Conservation (phyloP, 2,329 filamentous ascomycete species). For the Colletotrichum limetticola region DNA sequence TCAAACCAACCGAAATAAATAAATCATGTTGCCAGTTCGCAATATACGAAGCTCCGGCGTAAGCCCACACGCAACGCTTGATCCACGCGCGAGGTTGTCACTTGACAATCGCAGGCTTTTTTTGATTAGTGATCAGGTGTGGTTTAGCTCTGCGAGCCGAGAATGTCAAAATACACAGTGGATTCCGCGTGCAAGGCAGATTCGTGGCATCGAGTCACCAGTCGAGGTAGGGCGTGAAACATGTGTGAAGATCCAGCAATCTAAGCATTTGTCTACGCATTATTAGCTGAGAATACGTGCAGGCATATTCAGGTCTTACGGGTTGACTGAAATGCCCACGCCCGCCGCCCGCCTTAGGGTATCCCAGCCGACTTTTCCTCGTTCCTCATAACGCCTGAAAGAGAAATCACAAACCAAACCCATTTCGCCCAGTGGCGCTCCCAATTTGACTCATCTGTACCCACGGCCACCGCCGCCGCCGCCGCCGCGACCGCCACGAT, state of each 20-base stretch:
- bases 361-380: conserved; percentile 22
- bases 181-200: not conserved
- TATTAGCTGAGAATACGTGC: conserved; percentile 30
- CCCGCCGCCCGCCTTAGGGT: conserved; percentile 12
- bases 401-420: conserved; percentile 10
- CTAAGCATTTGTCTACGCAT: conserved; percentile 18
- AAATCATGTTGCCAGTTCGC: not conserved
- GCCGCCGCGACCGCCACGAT: conserved; percentile 6
- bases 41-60: not conserved
- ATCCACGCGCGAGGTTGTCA: not conserved
- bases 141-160: not conserved
- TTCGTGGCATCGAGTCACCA: conserved; percentile 9
- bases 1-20: not conserved
- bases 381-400: conserved; percentile 26
- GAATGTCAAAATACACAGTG: not conserved
- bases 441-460: conserved; percentile 16
- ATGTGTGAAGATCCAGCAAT: conserved; percentile 17
- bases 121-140: not conserved
- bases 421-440: not conserved
- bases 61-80: not conserved
- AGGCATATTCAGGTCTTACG: conserved; percentile 30
- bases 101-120: not conserved
- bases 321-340: conserved; percentile 25
- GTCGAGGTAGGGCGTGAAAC: not conserved
- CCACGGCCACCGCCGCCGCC: conserved; percentile 12